Conservation (phyloP, 169 alveolate species). For the Plasmodium sp. region DNA sequence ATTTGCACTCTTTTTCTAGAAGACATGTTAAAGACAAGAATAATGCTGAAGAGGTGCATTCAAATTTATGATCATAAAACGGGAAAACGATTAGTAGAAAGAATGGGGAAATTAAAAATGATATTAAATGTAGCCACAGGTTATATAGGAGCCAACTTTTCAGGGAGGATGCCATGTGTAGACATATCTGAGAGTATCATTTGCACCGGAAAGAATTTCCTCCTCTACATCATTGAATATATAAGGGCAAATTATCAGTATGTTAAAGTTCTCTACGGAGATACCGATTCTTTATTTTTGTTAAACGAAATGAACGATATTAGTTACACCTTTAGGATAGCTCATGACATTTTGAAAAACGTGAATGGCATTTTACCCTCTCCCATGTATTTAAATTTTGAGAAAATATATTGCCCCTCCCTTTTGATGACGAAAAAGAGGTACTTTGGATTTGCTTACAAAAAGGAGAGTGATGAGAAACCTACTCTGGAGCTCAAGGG, state of each 20-base stretch:
- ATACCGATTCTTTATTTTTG: conserved; percentile 98
- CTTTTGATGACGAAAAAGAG: conserved; percentile 93
- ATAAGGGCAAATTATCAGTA: conserved; percentile 89
- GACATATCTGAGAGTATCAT: conserved; percentile 97
- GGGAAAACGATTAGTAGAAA: conserved; percentile 35
- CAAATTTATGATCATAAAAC: conserved; percentile 8
- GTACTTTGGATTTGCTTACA: conserved; percentile 90
- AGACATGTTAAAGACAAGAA: conserved; percentile 74
- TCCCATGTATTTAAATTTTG: conserved; percentile 95
- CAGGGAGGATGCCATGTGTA: conserved; percentile 98
- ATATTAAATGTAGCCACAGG: conserved; percentile 76
- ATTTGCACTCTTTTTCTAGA: conserved; percentile 71
- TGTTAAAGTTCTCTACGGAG: conserved; percentile 96
- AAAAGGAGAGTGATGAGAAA: conserved; percentile 54
- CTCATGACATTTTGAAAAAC: conserved; percentile 88
- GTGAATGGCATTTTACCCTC: conserved; percentile 88
- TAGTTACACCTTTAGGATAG: conserved; percentile 89
- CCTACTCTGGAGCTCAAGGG: conserved; percentile 65
- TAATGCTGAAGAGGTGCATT: conserved; percentile 75
- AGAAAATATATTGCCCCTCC: conserved; percentile 95
- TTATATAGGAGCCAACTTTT: conserved; percentile 93
- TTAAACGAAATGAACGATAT: conserved; percentile 90
- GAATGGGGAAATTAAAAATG: conserved; percentile 71
- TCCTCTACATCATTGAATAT: conserved; percentile 91
- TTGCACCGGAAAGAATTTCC: conserved; percentile 95